Percentiles rank a stretch among this genome's conserved stretches.
These are phyloP conservation scores for Gossypium aridum DNA, from an alignment of 441 rosid species.

Conservation along the genomic window DNA sequence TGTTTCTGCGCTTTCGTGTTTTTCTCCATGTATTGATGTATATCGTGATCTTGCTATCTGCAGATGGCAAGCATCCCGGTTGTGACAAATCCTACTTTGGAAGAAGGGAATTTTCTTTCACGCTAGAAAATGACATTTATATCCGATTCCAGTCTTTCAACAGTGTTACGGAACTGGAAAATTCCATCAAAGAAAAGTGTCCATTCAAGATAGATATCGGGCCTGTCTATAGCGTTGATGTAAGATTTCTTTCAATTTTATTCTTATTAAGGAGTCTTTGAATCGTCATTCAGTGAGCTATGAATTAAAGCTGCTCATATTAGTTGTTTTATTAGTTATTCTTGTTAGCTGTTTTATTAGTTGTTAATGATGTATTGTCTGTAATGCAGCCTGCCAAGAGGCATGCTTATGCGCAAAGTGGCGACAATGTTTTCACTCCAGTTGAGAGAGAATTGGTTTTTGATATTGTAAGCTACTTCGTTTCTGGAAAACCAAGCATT, in stretches of 20 bases:
- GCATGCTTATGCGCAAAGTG: conserved; percentile 67
- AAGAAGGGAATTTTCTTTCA: conserved; percentile 84
- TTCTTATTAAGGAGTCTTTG: not conserved
- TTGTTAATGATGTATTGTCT: not conserved
- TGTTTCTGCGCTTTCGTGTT: not conserved
- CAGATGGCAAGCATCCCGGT: conserved; percentile 95
- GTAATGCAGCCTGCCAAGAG: conserved; percentile 71
- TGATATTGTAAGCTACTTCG: conserved; percentile 62
- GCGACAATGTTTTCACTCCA: conserved; percentile 72
- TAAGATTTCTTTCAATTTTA: conserved; percentile 23
- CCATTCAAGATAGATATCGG: conserved; percentile 90
- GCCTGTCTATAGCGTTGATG: conserved; percentile 82
- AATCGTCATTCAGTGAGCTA: not conserved
- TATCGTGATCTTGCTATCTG: conserved; percentile 13
- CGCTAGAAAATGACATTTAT: conserved; percentile 66
- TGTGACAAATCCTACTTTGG: conserved; percentile 71
- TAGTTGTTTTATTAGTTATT: not conserved
- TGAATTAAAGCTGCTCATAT: not conserved
- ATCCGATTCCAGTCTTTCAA: conserved; percentile 72
- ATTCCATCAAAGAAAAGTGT: conserved; percentile 48
- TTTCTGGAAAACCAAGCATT: not conserved
- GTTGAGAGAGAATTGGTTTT: conserved; percentile 86
- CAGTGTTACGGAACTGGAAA: conserved; percentile 49
- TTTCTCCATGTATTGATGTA: not conserved
- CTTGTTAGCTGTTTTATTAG: not conserved